Percentiles rank a stretch among this genome's conserved stretches.
Conservation (phyloP, 176 grass and related monocot genomes). For the Aegilops longissima region DNA sequence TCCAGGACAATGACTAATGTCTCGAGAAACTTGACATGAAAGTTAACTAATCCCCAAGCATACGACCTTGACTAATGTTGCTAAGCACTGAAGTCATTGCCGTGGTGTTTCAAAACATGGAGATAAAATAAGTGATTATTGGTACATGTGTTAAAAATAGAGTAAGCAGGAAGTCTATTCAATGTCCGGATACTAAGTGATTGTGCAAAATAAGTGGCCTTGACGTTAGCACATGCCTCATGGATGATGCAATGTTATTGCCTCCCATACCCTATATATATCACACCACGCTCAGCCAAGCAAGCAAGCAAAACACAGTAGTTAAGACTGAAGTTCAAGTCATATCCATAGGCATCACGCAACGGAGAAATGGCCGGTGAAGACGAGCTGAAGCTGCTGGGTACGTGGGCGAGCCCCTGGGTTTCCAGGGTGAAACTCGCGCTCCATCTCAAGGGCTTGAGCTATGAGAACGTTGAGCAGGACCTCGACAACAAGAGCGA, state of each 20-base stretch:
- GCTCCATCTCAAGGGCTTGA: slow-evolving; percentile 28
- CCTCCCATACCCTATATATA: not conserved
- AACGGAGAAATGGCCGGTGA: not conserved
- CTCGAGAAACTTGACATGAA: not conserved
- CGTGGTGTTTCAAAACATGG: too few species aligned
- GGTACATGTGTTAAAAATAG: too few species aligned
- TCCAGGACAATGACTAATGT: not conserved
- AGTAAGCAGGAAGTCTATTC: not conserved
- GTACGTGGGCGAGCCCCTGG: slow-evolving; percentile 17
- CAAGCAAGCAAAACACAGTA: not conserved
- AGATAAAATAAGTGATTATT: too few species aligned
- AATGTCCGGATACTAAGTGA: not conserved
- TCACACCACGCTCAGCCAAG: not conserved
- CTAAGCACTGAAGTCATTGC: too few species aligned
- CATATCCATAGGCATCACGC: not conserved
- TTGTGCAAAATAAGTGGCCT: not conserved
- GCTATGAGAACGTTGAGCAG: slow-evolving; percentile 31
- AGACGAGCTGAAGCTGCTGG: slow-evolving; percentile 34
- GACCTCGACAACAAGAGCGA: slow-evolving; percentile 44
- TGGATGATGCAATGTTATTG: not conserved
- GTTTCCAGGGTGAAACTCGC: slow-evolving; percentile 27
- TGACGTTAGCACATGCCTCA: not conserved
- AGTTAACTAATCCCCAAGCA: not conserved
- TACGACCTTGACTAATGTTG: too few species aligned
- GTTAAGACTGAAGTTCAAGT: not conserved